Percentiles rank a stretch among this genome's conserved stretches.
These are phyloP conservation scores for Begonia peltatifolia DNA, from an alignment of 306 rosid species.

Conservation along the genomic window DNA sequence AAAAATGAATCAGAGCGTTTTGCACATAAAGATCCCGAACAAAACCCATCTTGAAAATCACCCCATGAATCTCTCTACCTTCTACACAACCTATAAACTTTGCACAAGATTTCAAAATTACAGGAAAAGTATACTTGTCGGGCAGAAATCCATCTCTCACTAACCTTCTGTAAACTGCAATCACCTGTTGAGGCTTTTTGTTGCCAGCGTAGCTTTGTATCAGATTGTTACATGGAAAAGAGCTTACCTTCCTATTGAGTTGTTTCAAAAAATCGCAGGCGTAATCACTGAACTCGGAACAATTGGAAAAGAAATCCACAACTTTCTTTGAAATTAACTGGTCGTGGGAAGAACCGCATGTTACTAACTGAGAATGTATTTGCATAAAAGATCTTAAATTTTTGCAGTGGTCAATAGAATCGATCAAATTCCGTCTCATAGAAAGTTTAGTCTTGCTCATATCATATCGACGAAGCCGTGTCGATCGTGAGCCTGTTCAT, in stretches of 20 bases:
- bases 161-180: slow-evolving; percentile 24
- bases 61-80: slow-evolving; percentile 46
- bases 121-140: slow-evolving; percentile 51
- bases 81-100: slow-evolving; percentile 43
- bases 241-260: slow-evolving; percentile 35
- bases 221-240: slow-evolving; percentile 52
- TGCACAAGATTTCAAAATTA: slow-evolving; percentile 60
- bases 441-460: slow-evolving; percentile 19
- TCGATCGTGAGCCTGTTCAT: too few relatives aligned
- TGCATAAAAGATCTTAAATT: slow-evolving; percentile 35
- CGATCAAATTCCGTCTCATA: slow-evolving; percentile 41
- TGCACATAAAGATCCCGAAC: slow-evolving; percentile 42
- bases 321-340: slow-evolving; percentile 31
- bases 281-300: slow-evolving; percentile 22
- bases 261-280: slow-evolving; percentile 60
- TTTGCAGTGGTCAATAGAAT: slow-evolving; percentile 32
- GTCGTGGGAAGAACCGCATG: slow-evolving; percentile 36
- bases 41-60: slow-evolving; percentile 33
- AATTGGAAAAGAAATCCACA: slow-evolving; percentile 41
- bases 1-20: slow-evolving; percentile 43
- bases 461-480: not conserved
- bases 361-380: slow-evolving; percentile 43
- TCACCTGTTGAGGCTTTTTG: slow-evolving; percentile 25
- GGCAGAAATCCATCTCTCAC: slow-evolving; percentile 53
- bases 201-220: slow-evolving; percentile 30